phyloP scores from a whole-genome alignment of 768 basidiomycete species.

The Auriculariales sp. region DNA sequence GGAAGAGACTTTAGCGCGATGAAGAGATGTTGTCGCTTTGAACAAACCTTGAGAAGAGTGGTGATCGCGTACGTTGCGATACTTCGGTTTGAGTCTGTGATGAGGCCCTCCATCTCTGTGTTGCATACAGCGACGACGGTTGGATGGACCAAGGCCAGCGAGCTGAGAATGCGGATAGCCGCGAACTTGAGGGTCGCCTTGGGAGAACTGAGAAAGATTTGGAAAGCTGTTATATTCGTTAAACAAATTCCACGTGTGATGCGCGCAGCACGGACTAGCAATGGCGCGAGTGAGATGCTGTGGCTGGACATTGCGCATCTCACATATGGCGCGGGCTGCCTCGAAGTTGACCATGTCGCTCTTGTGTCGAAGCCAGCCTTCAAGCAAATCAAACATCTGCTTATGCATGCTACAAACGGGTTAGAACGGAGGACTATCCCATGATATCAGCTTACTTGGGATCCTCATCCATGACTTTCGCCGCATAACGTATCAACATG shows the following conservation, averaged over 20 bases:
- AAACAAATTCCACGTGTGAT: not conserved
- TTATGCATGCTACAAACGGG: constrained; percentile 53
- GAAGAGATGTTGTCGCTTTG: not conserved
- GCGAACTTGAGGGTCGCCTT: constrained; percentile 94
- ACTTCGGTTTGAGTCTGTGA: constrained; percentile 87
- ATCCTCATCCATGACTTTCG: constrained; percentile 99
- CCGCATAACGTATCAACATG: constrained; percentile 95
- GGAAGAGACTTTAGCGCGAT: constrained; percentile 6
- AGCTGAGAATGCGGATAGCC: constrained; percentile 86
- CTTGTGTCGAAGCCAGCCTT: constrained; percentile 93
- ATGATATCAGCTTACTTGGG: constrained; percentile 57
- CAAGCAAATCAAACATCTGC: constrained; percentile 86
- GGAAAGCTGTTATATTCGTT: constrained; percentile 45
- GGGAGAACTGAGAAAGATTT: constrained; percentile 90
- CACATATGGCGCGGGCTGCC: constrained; percentile 93
- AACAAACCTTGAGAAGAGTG: constrained; percentile 77
- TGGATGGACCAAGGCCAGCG: constrained; percentile 78
- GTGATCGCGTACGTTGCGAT: constrained; percentile 99
- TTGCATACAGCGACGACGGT: constrained; percentile 82
- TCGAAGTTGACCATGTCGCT: constrained; percentile 99
- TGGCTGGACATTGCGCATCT: constrained; percentile 74
- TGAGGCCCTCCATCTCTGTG: constrained; percentile 90
- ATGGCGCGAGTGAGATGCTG: constrained; percentile 77
- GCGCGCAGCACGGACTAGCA: constrained; percentile 42
- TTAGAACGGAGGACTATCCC: constrained; percentile 1